Base-by-base conservation (phyloP, 83 land plant genomes). In the Thuja plicata region DNA sequence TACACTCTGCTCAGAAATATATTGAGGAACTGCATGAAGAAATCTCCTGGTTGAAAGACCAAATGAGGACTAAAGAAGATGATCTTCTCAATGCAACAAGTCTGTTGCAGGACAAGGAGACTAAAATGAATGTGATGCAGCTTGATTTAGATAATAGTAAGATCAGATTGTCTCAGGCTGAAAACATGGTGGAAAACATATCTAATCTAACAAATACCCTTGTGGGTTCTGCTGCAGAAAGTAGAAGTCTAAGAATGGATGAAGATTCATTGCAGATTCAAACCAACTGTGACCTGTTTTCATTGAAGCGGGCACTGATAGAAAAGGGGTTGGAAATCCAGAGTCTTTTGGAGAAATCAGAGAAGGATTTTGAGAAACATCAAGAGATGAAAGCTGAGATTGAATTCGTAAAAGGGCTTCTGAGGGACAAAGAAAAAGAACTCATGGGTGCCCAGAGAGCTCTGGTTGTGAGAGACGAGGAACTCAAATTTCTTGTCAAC, bases 381-480 rank as follows among this genome's bases (percentile, higher is more conserved):
- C 88, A 86, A 32, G 66, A 87, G 41, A 87, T 94, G 78, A 91
- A 93, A 66, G 87, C 88, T 19, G 95, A 93, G 87, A 91, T 96
- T 30, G 90, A 92, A 88, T 70, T 88, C 19, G 79, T 91, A 86
- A 90, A 86, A 84, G 96, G 92, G 85, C 66, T 34, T 70, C 85
- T 95, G 32, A 91, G 70, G 81, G 45, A 62, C 43, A 94, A 93
- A 77, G 96, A 94, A 66, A 87, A 88, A 87, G 94, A 95, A 78
- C 82, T 93, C 24, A 62, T 94, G 21, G 89, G 88, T 87, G 90
- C 91, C 32, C 92, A 94, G 87, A 90, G 92, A 86, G 91, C 91
- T 79, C 90, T 96, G 10, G 91, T 91, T 13, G 85, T 89, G 81
- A 96, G 93, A 89, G 93, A 96, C 19, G 90, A 93, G 66, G 98